Evolutionary conservation across 2,329 filamentous ascomycete species (phyloP).

Genomic region (Hymenoscyphus albidus): DNA sequence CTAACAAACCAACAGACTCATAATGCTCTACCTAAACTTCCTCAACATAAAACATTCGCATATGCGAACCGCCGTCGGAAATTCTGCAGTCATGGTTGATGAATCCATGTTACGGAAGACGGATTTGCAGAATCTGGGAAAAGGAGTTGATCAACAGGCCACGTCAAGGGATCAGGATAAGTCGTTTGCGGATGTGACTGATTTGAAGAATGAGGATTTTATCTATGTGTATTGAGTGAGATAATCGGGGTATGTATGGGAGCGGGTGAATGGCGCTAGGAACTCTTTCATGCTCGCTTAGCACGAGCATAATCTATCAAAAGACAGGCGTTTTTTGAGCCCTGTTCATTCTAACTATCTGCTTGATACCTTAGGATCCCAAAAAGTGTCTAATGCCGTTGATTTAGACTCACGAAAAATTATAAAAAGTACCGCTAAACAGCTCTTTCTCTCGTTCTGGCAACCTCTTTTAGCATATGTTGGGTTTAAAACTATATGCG

Average conservation of each 20-base stretch:
- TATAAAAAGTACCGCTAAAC: too few species aligned
- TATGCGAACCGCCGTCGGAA: constrained; percentile 54
- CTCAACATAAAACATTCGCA: constrained; percentile 53
- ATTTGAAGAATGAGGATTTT: constrained; percentile 60
- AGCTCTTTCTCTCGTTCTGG: too few species aligned
- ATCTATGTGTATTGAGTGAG: constrained; percentile 45
- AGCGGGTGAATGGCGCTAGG: neutral
- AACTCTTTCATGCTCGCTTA: neutral
- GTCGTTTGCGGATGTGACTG: constrained; percentile 55
- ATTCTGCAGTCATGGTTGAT: constrained; percentile 54
- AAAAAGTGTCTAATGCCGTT: too few species aligned
- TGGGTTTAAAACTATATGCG: too few species aligned
- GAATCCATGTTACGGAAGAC: constrained; percentile 48
- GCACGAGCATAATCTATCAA: neutral
- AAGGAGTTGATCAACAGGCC: constrained; percentile 4
- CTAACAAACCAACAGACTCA: constrained; percentile 20
- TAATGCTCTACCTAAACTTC: constrained; percentile 45
- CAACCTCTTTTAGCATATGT: too few species aligned
- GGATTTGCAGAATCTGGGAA: constrained; percentile 10
- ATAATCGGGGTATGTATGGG: too few species aligned
- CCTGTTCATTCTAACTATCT: too few species aligned
- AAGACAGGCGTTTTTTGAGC: too few species aligned
- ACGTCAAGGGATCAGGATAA: constrained; percentile 39
- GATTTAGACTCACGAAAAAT: too few species aligned
- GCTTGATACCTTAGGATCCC: too few species aligned